Evolutionary conservation across 2,329 filamentous ascomycete genomes (phyloP), one percentile per base, ranked within the genome.

Genomic region (Ophiocordyceps camponoti-saundersi): DNA sequence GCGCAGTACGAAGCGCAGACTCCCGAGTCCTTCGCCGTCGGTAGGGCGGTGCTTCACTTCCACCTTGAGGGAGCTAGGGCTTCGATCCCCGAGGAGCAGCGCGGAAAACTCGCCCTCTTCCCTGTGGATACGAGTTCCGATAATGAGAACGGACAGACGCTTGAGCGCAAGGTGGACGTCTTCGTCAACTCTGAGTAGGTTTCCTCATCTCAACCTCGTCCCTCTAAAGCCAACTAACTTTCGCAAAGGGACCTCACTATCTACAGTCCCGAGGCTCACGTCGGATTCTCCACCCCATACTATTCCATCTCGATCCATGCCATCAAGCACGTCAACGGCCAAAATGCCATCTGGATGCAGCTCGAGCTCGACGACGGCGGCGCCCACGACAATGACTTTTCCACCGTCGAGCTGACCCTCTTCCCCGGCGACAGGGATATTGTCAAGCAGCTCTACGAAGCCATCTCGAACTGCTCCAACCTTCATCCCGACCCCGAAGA

Each of bases 261-360:
- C 50, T 88, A 79, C 66, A 81, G 79, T 53, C 61, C 66, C 13
- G 60, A 70, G 3, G 71, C 69, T 13, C 66, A 69, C 34, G 71
- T 65, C 18, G 85, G 84, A 51, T 64, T 86, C 42, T 71, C 77
- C 40, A 82, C 89, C 52, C 77, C 82, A 0, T 90, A 88, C 61
- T 82, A 80, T 3, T 68, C 76, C 50, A 84, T 90, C 59, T 79
- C 79, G 21, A 78, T 89, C 16, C 84, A 88, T 59, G 85, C 82
- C 0, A 75, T 83, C 54, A 81, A 85, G 62, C 75, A 77, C 48
- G 67, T 75, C 55, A 60, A 57, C 45, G 47, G 50, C 50, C 61
- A 65, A 42, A 67, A 71, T 48, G 69, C 71, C 6, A 69, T 86
- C 16, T 81, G 82, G 64, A 77, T 85, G 67, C 80, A 84, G 58